phyloP scores from a whole-genome alignment of 345 rosid genomes.

The Citrus medica region DNA sequence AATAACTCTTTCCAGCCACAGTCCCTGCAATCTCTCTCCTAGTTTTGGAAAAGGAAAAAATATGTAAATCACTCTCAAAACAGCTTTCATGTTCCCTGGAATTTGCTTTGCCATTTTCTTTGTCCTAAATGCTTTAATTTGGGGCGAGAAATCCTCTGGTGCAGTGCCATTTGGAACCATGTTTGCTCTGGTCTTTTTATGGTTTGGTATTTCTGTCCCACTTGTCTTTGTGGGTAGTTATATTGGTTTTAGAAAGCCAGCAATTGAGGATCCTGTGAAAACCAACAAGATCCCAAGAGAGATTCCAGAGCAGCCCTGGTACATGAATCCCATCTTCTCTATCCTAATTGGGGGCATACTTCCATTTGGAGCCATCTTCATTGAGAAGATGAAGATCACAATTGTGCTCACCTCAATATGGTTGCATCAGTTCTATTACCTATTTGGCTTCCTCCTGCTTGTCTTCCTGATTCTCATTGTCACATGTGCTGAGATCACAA shows the following conservation, averaged over 20 bases:
- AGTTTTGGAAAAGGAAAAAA: no score
- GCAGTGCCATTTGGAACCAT: slow-evolving; percentile 96
- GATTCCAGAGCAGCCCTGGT: slow-evolving; percentile 81
- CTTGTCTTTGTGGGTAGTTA: slow-evolving; percentile 75
- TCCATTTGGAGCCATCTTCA: no score
- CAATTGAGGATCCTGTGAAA: slow-evolving; percentile 77
- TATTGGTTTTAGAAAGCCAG: slow-evolving; percentile 68
- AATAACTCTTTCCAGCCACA: no score
- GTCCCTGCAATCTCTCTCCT: no score
- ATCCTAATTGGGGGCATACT: slow-evolving; percentile 84
- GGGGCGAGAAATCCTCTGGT: slow-evolving; percentile 95
- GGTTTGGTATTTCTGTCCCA: slow-evolving; percentile 96
- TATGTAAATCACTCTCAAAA: slow-evolving; percentile 62
- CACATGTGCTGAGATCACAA: slow-evolving; percentile 86
- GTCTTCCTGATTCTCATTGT: slow-evolving; percentile 73
- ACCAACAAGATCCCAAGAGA: slow-evolving; percentile 90
- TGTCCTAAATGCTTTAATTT: slow-evolving; percentile 73
- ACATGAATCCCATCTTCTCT: slow-evolving; percentile 82
- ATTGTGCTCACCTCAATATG: slow-evolving; percentile 92
- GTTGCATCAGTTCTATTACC: slow-evolving; percentile 91
- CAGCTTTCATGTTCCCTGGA: slow-evolving; percentile 77
- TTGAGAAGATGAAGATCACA: no score
- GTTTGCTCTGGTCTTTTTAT: slow-evolving; percentile 74
- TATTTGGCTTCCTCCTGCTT: slow-evolving; percentile 85
- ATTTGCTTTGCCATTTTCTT: slow-evolving; percentile 63